These are phyloP conservation scores for Pseudomonodictys pantanalensis DNA, from an alignment of 495 filamentous ascomycete species.

Conservation along the genomic window DNA sequence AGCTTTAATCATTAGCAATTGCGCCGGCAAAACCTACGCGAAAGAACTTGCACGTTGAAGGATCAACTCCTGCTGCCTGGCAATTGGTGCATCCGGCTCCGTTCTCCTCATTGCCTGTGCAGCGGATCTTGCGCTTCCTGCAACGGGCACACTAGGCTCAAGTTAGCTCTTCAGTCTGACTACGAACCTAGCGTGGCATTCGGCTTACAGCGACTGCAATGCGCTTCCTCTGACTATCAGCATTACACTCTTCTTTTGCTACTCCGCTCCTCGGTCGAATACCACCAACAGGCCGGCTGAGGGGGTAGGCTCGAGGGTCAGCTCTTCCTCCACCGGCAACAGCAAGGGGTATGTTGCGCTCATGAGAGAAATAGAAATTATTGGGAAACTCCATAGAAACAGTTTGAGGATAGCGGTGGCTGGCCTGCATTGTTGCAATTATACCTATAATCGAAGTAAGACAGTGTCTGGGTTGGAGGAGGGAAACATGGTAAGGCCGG, in stretches of 20 bases:
- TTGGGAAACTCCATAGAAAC: background rate
- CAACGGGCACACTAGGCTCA: slow-evolving; percentile 76
- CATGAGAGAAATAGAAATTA: slow-evolving; percentile 9
- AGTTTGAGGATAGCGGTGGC: slow-evolving; percentile 5
- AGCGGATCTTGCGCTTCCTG: slow-evolving; percentile 92
- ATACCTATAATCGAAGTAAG: no score
- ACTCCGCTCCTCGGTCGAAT: background rate
- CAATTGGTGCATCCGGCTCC: slow-evolving; percentile 80
- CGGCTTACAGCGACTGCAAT: slow-evolving; percentile 34
- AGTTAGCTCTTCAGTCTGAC: slow-evolving; percentile 1
- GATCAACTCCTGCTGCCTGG: slow-evolving; percentile 63
- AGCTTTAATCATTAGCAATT: no score
- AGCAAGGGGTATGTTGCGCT: slow-evolving; percentile 21
- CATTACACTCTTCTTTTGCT: slow-evolving; percentile 9
- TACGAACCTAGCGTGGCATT: no score
- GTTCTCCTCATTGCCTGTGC: slow-evolving; percentile 79
- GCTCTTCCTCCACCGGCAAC: slow-evolving; percentile 6
- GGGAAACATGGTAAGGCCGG: no score
- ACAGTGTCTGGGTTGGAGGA: no score
- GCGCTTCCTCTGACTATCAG: slow-evolving; percentile 9
- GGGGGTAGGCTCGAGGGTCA: slow-evolving; percentile 17
- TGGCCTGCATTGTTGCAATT: no score
- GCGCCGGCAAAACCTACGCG: slow-evolving; percentile 59
- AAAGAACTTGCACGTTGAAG: slow-evolving; percentile 66
- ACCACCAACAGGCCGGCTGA: background rate